A percentile compares a stretch with the other conserved stretches of the same genome.
Evolutionary conservation across 1,284 basidiomycete species (phyloP).

Genomic region (Cutaneotrichosporon dermatis): DNA sequence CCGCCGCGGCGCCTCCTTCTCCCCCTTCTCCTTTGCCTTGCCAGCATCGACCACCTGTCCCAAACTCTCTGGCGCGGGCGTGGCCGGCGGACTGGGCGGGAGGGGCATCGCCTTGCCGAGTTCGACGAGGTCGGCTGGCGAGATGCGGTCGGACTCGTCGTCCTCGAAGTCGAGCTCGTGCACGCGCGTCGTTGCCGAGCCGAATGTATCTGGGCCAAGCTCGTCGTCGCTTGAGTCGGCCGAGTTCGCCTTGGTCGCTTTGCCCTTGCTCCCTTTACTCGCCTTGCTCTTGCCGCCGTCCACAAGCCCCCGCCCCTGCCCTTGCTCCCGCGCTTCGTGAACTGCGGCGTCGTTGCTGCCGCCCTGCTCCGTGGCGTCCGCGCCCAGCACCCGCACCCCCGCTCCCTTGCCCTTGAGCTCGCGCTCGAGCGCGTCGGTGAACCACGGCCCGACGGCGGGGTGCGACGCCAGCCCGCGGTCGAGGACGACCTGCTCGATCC

Average conservation of each 20-base stretch:
- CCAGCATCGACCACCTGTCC: neutral
- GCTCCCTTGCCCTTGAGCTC: neutral
- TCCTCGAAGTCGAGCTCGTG: neutral
- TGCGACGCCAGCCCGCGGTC: neutral
- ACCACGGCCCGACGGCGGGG: neutral
- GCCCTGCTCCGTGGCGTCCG: neutral
- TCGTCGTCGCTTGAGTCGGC: neutral
- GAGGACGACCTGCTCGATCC: conserved; percentile 12
- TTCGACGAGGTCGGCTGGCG: neutral
- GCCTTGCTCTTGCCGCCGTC: too few species aligned
- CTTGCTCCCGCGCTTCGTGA: too few species aligned
- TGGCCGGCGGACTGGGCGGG: conserved; percentile 1
- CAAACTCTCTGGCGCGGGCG: neutral
- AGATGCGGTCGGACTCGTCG: neutral
- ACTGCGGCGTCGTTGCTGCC: neutral
- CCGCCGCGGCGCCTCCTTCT: neutral
- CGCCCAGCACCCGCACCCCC: neutral
- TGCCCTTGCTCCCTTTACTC: neutral
- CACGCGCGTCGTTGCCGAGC: neutral
- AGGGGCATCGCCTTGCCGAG: conserved; percentile 8
- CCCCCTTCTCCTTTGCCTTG: neutral
- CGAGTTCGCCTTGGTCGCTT: neutral
- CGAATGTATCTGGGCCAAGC: neutral
- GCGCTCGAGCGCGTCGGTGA: neutral
- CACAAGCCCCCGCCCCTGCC: too few species aligned